Evolutionary conservation across 805 yeast genomes (phyloP).

Genomic region (Candida anglica): DNA sequence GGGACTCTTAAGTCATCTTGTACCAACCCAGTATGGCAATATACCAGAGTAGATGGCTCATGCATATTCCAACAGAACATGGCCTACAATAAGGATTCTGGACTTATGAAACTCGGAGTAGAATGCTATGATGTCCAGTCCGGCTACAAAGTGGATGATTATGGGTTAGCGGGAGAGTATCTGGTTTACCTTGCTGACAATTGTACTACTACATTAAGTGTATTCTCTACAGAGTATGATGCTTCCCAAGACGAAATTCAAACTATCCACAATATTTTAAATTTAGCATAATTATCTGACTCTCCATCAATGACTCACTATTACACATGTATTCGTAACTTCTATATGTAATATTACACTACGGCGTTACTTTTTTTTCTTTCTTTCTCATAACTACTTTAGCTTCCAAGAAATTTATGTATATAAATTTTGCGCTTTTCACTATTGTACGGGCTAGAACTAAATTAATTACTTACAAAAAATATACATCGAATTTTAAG

Average conservation of each 20-base stretch:
- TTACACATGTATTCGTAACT: no score
- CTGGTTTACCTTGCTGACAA: slow-evolving; percentile 18
- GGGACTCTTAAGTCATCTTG: slow-evolving; percentile 38
- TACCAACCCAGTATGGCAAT: slow-evolving; percentile 37
- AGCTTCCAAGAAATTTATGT: no score
- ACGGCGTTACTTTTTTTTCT: no score
- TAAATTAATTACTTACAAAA: no score
- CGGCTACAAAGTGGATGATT: slow-evolving; percentile 9
- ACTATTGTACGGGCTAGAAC: no score
- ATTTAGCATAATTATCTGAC: no score
- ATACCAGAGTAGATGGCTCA: slow-evolving; percentile 30
- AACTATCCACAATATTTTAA: background rate
- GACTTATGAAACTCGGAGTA: slow-evolving; percentile 4
- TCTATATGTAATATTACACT: no score
- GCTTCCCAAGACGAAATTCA: slow-evolving; percentile 12
- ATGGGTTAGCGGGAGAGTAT: slow-evolving; percentile 8
- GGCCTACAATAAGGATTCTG: slow-evolving; percentile 5
- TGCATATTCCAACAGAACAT: slow-evolving; percentile 9
- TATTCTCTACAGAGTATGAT: slow-evolving; percentile 26
- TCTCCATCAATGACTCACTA: no score
- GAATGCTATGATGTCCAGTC: slow-evolving; percentile 11
- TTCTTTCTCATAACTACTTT: no score
- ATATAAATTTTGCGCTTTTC: no score
- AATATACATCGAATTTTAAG: no score
- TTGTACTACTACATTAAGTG: slow-evolving; percentile 21